Percentiles rank a stretch among this genome's conserved stretches.
phyloP scores from a whole-genome alignment of 192 early-diverging fungal genomes.

The Pecoramyces ruminantium region DNA sequence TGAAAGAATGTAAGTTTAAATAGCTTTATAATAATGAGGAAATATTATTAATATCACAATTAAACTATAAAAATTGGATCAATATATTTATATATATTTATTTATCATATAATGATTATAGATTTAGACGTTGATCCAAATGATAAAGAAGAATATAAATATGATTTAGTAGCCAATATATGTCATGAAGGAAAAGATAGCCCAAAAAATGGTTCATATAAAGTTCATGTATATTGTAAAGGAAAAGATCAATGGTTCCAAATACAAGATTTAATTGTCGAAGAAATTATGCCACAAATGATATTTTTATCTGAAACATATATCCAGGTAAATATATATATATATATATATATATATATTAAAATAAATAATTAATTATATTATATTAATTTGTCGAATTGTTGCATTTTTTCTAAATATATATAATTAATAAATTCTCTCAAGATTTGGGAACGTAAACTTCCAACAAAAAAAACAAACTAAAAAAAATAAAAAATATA shows the following conservation, averaged over 20 bases:
- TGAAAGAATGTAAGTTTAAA: conserved; percentile 49
- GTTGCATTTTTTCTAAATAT: too few species aligned
- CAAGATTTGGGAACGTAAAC: background rate
- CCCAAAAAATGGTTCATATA: conserved; percentile 50
- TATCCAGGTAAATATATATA: conserved; percentile 48
- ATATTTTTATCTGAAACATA: conserved; percentile 81
- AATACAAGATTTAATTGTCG: conserved; percentile 83
- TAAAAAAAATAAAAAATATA: too few species aligned
- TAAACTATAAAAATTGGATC: too few species aligned
- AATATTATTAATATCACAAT: background rate
- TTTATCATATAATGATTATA: too few species aligned
- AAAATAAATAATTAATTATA: too few species aligned
- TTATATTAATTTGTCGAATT: too few species aligned
- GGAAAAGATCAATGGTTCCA: conserved; percentile 75
- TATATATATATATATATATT: background rate
- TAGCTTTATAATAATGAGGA: background rate
- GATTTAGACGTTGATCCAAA: conserved; percentile 21
- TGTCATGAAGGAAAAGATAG: conserved; percentile 69
- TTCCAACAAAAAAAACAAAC: too few species aligned
- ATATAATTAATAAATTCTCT: too few species aligned
- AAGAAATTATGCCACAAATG: conserved; percentile 86
- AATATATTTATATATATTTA: too few species aligned
- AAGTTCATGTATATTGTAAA: conserved; percentile 59
- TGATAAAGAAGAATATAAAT: conserved; percentile 23
- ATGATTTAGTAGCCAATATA: conserved; percentile 82